These are phyloP conservation scores for Vitellaria paradoxa DNA, from an alignment of 179 eudicot genomes.

Conservation along the genomic window DNA sequence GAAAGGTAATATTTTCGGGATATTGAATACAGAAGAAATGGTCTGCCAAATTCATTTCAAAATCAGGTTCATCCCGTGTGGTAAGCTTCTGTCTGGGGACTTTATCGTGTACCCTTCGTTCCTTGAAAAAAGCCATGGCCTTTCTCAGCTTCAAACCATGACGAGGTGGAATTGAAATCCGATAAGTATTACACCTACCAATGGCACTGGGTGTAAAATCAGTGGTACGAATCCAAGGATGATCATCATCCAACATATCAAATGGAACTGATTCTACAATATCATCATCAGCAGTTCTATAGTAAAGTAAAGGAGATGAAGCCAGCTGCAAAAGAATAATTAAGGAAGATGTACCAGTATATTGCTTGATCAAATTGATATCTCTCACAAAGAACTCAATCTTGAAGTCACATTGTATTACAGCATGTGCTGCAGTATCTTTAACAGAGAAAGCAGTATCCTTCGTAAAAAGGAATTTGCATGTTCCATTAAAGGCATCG, in stretches of 20 bases:
- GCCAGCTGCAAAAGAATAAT: conserved; percentile 60
- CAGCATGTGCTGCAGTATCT: conserved; percentile 34
- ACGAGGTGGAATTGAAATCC: conserved; percentile 59
- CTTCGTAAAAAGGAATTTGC: conserved; percentile 54
- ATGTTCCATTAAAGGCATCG: conserved; percentile 72
- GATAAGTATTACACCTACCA: conserved; percentile 66
- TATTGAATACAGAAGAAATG: conserved; percentile 64
- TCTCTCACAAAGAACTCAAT: conserved; percentile 74
- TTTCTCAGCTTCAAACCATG: conserved; percentile 42
- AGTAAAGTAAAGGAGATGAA: conserved; percentile 65
- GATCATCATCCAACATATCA: conserved; percentile 86
- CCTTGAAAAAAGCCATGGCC: conserved; percentile 57
- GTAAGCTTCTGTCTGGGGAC: conserved; percentile 19
- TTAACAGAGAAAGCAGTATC: conserved; percentile 56
- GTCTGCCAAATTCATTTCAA: conserved; percentile 47
- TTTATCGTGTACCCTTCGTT: conserved; percentile 36
- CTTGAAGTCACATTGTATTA: conserved; percentile 66
- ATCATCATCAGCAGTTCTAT: conserved; percentile 92
- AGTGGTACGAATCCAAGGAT: conserved; percentile 88
- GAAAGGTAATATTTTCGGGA: conserved; percentile 44
- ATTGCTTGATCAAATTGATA: conserved; percentile 42
- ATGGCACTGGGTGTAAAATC: conserved; percentile 72
- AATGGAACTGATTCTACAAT: conserved; percentile 55
- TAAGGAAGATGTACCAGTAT: conserved; percentile 32
- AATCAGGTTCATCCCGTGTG: conserved; percentile 56